Evolutionary conservation across 1,139 yeast species (phyloP).

Genomic region (Geotrichum cucujoidarum): DNA sequence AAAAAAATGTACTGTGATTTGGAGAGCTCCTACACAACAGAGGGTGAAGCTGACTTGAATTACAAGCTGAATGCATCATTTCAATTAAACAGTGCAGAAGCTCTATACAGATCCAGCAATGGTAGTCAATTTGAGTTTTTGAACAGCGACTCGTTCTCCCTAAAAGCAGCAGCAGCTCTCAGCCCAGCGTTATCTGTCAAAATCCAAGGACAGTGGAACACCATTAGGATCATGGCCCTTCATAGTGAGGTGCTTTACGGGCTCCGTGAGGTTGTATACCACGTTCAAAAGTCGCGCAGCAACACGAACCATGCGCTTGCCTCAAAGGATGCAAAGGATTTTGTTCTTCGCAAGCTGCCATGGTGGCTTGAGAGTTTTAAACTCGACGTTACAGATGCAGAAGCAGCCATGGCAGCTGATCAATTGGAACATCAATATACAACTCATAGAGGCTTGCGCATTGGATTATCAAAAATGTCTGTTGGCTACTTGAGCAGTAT

Average conservation of each 20-base stretch:
- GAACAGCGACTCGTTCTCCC: constrained; percentile 29
- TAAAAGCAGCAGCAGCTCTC: constrained; percentile 31
- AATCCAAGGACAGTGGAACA: constrained; percentile 27
- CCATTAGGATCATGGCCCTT: constrained; percentile 29
- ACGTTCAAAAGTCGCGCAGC: constrained; percentile 18
- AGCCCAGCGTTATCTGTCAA: constrained; percentile 30
- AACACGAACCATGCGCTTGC: not conserved
- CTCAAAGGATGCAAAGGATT: constrained; percentile 4
- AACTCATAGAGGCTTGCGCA: constrained; percentile 12
- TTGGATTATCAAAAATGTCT: constrained; percentile 2
- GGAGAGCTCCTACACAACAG: constrained; percentile 30
- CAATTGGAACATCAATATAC: constrained; percentile 10
- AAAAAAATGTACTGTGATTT: constrained; percentile 33
- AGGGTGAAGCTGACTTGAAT: constrained; percentile 24
- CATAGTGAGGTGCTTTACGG: constrained; percentile 31
- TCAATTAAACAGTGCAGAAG: constrained; percentile 30
- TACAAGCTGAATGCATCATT: constrained; percentile 30
- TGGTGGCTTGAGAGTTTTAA: constrained; percentile 32
- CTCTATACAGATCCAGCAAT: constrained; percentile 33
- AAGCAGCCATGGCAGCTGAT: constrained; percentile 29
- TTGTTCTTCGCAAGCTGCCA: constrained; percentile 32
- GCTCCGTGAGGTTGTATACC: constrained; percentile 27
- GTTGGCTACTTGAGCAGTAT: constrained; percentile 2
- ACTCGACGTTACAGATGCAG: constrained; percentile 30
- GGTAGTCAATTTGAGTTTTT: constrained; percentile 34